These are phyloP conservation scores for Coriolopsis trogii DNA, from an alignment of 1,284 basidiomycete species.

Conservation along the genomic window DNA sequence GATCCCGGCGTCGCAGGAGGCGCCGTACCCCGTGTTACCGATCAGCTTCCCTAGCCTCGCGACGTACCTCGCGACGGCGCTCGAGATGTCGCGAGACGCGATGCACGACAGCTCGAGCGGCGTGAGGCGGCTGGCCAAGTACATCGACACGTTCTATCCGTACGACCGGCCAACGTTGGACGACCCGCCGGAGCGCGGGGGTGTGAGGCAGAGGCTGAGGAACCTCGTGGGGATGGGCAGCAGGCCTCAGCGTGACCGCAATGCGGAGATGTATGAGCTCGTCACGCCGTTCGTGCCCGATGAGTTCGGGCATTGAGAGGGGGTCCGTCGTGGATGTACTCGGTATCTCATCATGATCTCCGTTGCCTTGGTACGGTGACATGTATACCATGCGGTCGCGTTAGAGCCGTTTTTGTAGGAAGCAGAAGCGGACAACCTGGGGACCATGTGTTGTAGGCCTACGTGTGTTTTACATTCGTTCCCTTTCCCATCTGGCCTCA, in stretches of 20 bases:
- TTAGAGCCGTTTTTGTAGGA: no score
- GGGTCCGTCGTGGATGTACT: no score
- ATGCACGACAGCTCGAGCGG: slow-evolving; percentile 58
- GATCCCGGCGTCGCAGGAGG: slow-evolving; percentile 58
- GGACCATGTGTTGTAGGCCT: no score
- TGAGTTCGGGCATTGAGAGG: slow-evolving; percentile 27
- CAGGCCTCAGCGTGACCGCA: slow-evolving; percentile 49
- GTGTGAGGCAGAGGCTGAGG: slow-evolving; percentile 51
- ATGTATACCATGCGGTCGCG: no score
- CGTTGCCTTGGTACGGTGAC: no score
- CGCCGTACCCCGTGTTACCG: slow-evolving; percentile 70
- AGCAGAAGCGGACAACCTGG: no score
- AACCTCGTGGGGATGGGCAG: slow-evolving; percentile 60
- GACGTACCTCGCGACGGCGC: slow-evolving; percentile 68
- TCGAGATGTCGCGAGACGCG: slow-evolving; percentile 67
- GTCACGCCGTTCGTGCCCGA: slow-evolving; percentile 70
- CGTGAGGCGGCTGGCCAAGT: slow-evolving; percentile 66
- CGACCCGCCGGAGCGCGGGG: slow-evolving; percentile 40
- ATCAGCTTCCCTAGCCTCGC: slow-evolving; percentile 75
- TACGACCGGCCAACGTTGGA: slow-evolving; percentile 39
- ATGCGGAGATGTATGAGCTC: slow-evolving; percentile 76
- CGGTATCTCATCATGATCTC: no score
- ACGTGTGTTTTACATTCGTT: no score
- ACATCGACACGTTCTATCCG: slow-evolving; percentile 65
- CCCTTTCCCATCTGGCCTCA: background rate